Evolutionary conservation across 176 grass and related monocot genomes (phyloP), one percentile per base, ranked within the genome.

Genomic region (Poa pratensis): DNA sequence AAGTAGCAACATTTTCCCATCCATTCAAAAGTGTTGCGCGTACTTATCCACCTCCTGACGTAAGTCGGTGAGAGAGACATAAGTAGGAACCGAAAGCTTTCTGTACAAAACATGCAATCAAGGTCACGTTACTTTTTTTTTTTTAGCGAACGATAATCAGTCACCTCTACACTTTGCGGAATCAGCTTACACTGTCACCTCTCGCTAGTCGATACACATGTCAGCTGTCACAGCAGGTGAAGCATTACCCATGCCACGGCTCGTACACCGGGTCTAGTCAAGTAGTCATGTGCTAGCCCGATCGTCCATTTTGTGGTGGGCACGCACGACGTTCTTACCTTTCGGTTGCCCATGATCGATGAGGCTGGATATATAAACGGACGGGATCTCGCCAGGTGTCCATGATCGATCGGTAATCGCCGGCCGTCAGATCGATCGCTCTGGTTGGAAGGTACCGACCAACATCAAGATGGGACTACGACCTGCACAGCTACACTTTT

Each of bases 391-490:
- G 22, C 70, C 83, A 77, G 8, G 22, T 86, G 83, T 30, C 27
- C 14, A 30, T 2, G 27, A 32, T 39, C 77, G n/a, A n/a, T n/a
- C n/a, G n/a, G n/a, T 26, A 28, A 15, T 39, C 51, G 52, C 43
- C 4, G 24, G 52, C 43, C 4, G 24, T 69, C 77, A 39, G 45
- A 51, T 80, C 69, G 35, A 51, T 75, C 69, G 28, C 3, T 45
- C 35, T 75, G 7, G 35, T 17, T 12, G 76, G 60, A 68, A 59
- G 82, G 87, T 69, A 52, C 87, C 70, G 82, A 76, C 87, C 77
- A 76, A 28, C 69, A 76, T 89, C 48, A 75, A 80, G 39, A 11
- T 3, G 18, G 0, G 76, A 34, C 17, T 60, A 45, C 35, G 69
- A 55, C 58, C 10, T 79, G 37, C 11, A 28, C 30, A 45, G 43